Conservation (phyloP, 108 stramenopile species). For the Nitzschia sp. region DNA sequence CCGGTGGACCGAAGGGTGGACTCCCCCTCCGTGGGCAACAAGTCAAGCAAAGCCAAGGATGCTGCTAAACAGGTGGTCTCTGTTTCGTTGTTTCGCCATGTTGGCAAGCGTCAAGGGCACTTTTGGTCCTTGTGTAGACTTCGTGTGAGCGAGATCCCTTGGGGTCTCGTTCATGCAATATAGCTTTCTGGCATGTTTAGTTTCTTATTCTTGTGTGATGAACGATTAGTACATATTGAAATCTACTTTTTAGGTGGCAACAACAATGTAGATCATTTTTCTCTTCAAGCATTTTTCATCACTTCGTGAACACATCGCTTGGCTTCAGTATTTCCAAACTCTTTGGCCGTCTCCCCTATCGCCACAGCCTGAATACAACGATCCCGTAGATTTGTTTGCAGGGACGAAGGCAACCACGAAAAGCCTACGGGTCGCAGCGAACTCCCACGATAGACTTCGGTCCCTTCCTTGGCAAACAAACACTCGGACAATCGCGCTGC, state of each 20-base stretch:
- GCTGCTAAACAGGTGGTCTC: conserved; percentile 63
- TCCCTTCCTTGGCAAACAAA: conserved; percentile 11
- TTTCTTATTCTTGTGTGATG: not conserved
- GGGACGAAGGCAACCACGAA: not conserved
- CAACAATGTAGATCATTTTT: not conserved
- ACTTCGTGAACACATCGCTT: conserved; percentile 2
- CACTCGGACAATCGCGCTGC: conserved; percentile 16
- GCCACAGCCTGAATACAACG: conserved; percentile 8
- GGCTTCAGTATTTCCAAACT: conserved; percentile 1
- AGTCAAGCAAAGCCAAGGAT: conserved; percentile 76
- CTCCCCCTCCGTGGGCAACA: conserved; percentile 76
- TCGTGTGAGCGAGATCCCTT: not conserved
- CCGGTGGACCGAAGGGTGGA: conserved; percentile 60
- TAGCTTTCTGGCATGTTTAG: not conserved
- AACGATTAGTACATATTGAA: not conserved
- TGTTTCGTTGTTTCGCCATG: not conserved
- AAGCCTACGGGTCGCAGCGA: conserved; percentile 7
- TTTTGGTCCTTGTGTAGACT: not conserved
- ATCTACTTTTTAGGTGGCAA: not conserved
- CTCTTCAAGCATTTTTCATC: not conserved
- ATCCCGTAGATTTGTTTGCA: conserved; percentile 3
- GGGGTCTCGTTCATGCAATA: not conserved
- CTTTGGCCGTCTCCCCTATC: not conserved
- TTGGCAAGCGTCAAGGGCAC: not conserved
- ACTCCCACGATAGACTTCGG: conserved; percentile 7